Evolutionary conservation across 495 filamentous ascomycete genomes (phyloP), one percentile per base, ranked within the genome.

Genomic region (Clohesyomyces aquaticus): DNA sequence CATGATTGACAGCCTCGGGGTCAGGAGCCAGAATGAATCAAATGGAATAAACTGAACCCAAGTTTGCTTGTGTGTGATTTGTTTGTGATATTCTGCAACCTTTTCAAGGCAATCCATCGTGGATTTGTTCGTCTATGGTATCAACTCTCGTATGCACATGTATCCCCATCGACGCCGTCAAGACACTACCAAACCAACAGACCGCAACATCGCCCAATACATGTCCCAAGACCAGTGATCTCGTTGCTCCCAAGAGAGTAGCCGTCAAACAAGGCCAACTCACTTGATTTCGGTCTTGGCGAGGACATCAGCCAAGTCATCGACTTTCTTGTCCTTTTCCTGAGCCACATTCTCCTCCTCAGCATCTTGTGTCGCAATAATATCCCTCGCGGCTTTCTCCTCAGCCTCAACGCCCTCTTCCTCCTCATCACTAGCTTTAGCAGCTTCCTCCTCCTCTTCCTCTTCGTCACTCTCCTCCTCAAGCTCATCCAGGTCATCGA

Each of bases 401-500:
- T 88, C 82, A 12, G 73, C 57, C 48, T 75, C 74, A 8, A 77
- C 77, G 3, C 82, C 81, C 60, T 73, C 73, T 9, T 85, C 84
- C 47, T 87, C 86, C 11, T 88, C 85, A 10, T 82, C 83, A 26
- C 54, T 61, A 18, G 14, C 46, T 23, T 48, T 43, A 81, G 77
- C 42, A 87, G 86, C 58, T 88, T 89, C 62, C 25, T 88, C 85
- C 2, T 87, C 85, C 2, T 87, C 86, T 26, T 85, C 69, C 19
- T 66, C 67, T 11, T 70, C 75, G 9, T 77, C 75, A n/a, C 75
- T 86, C 26, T 89, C 88, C 21, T 91, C 88, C 4, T 88, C 90
- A 4, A 94, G 81, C 67, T 94, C 91, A 70, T 88, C 88, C 50
- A 96, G 80, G 70, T 89, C 89, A 74, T 96, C 91, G 25, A 95